Evolutionary conservation across 768 basidiomycete species (phyloP), one percentile per base, ranked within the genome.

Genomic region (Tulasnella sp.): DNA sequence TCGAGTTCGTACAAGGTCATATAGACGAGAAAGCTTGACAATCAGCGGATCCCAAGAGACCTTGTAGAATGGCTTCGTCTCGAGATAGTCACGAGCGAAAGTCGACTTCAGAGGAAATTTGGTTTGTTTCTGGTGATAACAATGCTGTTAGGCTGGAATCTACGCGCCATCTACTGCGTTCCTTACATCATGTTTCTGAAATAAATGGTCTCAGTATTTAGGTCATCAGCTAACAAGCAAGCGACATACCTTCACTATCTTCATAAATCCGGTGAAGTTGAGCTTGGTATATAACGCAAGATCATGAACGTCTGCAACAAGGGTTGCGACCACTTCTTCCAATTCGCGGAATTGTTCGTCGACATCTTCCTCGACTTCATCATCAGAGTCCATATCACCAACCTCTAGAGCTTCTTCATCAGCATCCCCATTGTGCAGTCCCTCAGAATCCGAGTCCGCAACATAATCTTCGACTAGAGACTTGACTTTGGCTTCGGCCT

Each of bases 201-300:
- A 32, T 24, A 16, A 37, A 25, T 48, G 25, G 10, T 48, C 37
- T 58, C 55, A 41, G 31, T 41, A 49, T 35, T 34, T 5, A 35
- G 35, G 42, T 42, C 44, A 31, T 42, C 35, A 15, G 27, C 44
- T 27, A 13, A 27, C 5, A n/a, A n/a, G 41, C 28, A 50, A 2
- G 22, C 41, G 10, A 64, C 65, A 41, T 54, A 83, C 85, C 75
- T 98, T 96, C 55, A 96, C 71, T 55, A 96, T 96, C 69, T 99
- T 99, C 74, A 96, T 84, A 64, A 99, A 99, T 8, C 95, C 95
- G 1, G 95, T 96, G 61, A 96, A 91, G 64, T 98, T 98, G 48
- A 98, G 76, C 64, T 98, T 98, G 3, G 93, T 92, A 63, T 92
- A 85, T 27, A 96, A 70, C 1, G 91, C 90, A 34, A 92, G 73